Base-by-base conservation (phyloP, 257 asterid genomes). In the Ajuga chamaepitys region DNA sequence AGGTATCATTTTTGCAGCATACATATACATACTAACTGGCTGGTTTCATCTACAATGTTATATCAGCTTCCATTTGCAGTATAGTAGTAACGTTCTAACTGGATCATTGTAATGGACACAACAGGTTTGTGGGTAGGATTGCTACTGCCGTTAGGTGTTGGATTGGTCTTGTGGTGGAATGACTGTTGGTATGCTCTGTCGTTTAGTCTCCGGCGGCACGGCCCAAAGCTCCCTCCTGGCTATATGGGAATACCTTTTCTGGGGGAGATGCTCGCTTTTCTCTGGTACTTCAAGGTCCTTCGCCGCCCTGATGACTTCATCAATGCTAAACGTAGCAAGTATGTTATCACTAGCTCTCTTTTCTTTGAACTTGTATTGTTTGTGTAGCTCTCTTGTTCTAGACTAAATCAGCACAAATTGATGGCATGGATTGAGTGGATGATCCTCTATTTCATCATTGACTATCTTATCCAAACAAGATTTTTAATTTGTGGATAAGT, bases 231-330 rank as follows among this genome's bases (percentile, higher is more conserved):
- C 34, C 92, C 92, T 25, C 85, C 86, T 0, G 88, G 86, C 48
- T 51, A 72, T 54, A 85, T 85, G 88, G 92, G 88, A 5, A 13
- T 85, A 4, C 92, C 92, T 7, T 66, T 80, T 62, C 35, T 82
- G 7, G 88, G 92, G 42, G 92, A 85, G 62, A 80, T 56, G 85
- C 25, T 62, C 44, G 3, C 69, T 4, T 85, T 85, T 67, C 70
- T 85, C 22, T 85, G 82, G 79, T 85, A 82, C 74, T 82, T 82
- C 78, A 82, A 80, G 72, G 0, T 78, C 60, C 32, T 67, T 42
- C 70, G 85, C 18, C 78, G 70, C 55, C 88, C 91, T 14, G 82
- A 82, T 61, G 83, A 80, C 13, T 85, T 65, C 71, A 82, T 82
- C 45, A 60, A 78, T 40, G 65, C 78, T 18, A 85, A 82, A 52